These are phyloP conservation scores for Cryptosporidium baileyi DNA, from an alignment of 169 alveolate genomes.

Conservation along the genomic window DNA sequence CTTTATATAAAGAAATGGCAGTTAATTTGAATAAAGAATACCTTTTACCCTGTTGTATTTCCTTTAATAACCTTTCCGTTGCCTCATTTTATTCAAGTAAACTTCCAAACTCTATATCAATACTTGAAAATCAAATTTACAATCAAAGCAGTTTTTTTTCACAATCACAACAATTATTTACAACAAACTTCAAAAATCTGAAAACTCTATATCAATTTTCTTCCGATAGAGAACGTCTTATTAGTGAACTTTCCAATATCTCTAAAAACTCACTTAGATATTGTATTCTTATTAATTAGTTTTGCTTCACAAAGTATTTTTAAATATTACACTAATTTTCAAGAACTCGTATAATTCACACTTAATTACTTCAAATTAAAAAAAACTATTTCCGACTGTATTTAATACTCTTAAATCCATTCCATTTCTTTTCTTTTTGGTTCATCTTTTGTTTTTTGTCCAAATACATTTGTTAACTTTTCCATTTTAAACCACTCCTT, in stretches of 20 bases:
- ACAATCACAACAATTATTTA: slow-evolving; percentile 24
- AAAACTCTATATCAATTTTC: slow-evolving; percentile 63
- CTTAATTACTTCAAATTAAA: neutral
- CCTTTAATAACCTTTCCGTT: slow-evolving; percentile 51
- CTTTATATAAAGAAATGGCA: slow-evolving; percentile 50
- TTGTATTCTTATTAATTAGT: slow-evolving; percentile 11
- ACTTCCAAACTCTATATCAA: slow-evolving; percentile 13
- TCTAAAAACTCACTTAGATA: slow-evolving; percentile 47
- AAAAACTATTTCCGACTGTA: neutral
- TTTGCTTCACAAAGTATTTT: neutral
- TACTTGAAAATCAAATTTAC: slow-evolving; percentile 36
- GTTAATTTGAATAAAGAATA: slow-evolving; percentile 5
- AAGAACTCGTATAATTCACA: too few species aligned
- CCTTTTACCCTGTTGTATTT: slow-evolving; percentile 12
- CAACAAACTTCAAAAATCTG: slow-evolving; percentile 49
- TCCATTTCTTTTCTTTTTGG: slow-evolving; percentile 26
- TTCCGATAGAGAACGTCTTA: slow-evolving; percentile 4
- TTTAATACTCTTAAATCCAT: neutral
- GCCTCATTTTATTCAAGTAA: slow-evolving; percentile 57
- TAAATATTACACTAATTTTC: too few species aligned
- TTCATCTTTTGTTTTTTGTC: neutral
- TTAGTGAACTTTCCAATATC: slow-evolving; percentile 2
- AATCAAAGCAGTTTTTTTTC: slow-evolving; percentile 35
- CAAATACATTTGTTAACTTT: neutral
- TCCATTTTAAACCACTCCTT: slow-evolving; percentile 56